Evolutionary conservation across 352 stramenopile genomes (phyloP), one percentile per base, ranked within the genome.

Genomic region (Blastocystis sp.): DNA sequence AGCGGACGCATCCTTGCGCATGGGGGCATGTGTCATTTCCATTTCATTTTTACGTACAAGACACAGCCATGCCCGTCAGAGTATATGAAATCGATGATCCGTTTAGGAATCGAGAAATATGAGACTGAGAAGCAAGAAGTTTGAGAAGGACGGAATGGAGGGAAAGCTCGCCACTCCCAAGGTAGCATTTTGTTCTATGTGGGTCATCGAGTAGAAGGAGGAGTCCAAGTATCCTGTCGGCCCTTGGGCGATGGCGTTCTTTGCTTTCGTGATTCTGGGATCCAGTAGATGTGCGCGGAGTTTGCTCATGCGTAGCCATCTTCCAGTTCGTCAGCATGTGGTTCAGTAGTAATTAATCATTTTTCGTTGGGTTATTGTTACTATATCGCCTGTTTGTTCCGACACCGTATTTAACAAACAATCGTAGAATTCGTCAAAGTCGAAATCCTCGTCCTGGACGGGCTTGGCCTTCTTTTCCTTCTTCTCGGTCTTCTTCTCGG

Each of bases 321-420:
- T 81, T 81, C 69, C 69, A 81, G 69, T 81, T 81, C 48, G 63
- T 81, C 34, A 81, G 69, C 29, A 63, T 81, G 69, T 81, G 69
- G 69, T 81, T 63, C 48, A 81, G 69, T 38, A 48, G 63, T 56
- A 51, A 75, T 32, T 34, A 53, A 46, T n/a, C 18, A 51, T 75
- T n/a, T 51, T 75, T 53, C 2, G 3, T 36, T 56, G 63, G 29
- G 21, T 75, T 75, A 59, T 48, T 75, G 27, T 75, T 75, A 53
- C 29, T 49, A 51, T 59, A 59, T 18, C 32, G n/a, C 32, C 51
- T 59, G 51, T 59, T 59, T 59, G 51, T 59, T 59, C 32, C 18
- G 32, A 59, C n/a, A 59, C n/a, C 51, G 32, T 18, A 59, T 59
- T 14, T 18, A 14, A 59, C 32, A 32, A 3, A 59, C 51, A 3